Evolutionary conservation across 768 basidiomycete genomes (phyloP).

Genomic region (Pseudohyphozyma bogoriensis): DNA sequence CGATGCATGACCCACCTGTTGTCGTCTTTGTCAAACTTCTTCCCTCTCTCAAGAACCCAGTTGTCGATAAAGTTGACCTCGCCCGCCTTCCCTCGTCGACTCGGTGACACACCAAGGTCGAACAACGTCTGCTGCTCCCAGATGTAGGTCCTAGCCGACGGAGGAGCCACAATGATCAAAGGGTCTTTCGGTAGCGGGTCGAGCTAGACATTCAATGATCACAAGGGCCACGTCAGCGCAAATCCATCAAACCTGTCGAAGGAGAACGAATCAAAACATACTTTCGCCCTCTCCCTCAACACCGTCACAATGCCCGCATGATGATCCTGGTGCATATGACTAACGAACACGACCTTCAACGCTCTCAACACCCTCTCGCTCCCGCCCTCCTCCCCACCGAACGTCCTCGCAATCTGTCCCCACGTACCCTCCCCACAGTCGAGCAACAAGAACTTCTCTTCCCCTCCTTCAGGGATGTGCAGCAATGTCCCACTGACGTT

Average conservation of each 20-base stretch:
- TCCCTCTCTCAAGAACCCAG: slow-evolving; percentile 12
- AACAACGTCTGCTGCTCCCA: slow-evolving; percentile 62
- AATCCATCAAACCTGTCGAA: no score
- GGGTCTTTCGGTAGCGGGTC: slow-evolving; percentile 53
- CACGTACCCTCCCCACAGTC: slow-evolving; percentile 88
- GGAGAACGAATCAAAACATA: slow-evolving; percentile 37
- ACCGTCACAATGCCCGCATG: slow-evolving; percentile 72
- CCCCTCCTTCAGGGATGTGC: slow-evolving; percentile 57
- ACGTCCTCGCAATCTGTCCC: slow-evolving; percentile 73
- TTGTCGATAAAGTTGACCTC: slow-evolving; percentile 21
- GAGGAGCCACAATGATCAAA: slow-evolving; percentile 59
- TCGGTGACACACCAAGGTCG: slow-evolving; percentile 61
- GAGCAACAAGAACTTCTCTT: slow-evolving; percentile 49
- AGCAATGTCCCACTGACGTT: slow-evolving; percentile 71
- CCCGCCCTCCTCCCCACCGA: slow-evolving; percentile 46
- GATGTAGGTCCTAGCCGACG: slow-evolving; percentile 54
- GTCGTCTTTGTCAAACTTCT: slow-evolving; percentile 10
- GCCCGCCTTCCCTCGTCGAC: slow-evolving; percentile 36
- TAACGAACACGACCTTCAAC: slow-evolving; percentile 70
- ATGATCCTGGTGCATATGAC: slow-evolving; percentile 87
- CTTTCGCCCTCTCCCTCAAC: slow-evolving; percentile 58
- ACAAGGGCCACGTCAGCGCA: no score
- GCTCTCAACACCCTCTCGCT: slow-evolving; percentile 48
- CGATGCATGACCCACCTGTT: slow-evolving; percentile 1
- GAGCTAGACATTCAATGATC: no score